These are phyloP conservation scores for Nakataea oryzae DNA, from an alignment of 2,329 filamentous ascomycete genomes.

Conservation along the genomic window DNA sequence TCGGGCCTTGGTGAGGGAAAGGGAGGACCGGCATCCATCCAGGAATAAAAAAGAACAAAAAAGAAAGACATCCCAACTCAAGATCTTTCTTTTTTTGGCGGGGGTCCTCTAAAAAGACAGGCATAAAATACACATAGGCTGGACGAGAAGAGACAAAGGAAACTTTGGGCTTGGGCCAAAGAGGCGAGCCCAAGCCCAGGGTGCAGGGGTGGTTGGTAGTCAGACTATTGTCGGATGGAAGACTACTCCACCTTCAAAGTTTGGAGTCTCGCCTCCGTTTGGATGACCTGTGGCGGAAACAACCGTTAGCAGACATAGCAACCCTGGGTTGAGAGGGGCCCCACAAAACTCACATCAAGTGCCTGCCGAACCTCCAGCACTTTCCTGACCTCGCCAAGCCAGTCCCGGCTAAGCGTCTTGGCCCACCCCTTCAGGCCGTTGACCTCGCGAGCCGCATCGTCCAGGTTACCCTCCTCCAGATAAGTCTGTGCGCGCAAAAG, in stretches of 20 bases:
- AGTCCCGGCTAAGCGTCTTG: conserved; percentile 88
- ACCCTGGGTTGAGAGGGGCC: background rate
- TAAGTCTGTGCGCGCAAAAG: conserved; percentile 80
- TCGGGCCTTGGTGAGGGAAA: background rate
- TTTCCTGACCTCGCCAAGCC: conserved; percentile 82
- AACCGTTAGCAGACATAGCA: background rate
- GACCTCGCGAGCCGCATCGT: conserved; percentile 88
- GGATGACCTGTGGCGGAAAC: conserved; percentile 56
- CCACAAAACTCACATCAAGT: conserved; percentile 63
- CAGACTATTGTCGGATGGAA: background rate
- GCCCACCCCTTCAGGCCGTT: conserved; percentile 90
- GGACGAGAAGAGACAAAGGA: background rate
- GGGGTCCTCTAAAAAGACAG: background rate
- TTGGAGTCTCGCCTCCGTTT: conserved; percentile 80
- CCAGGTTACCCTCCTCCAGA: conserved; percentile 86
- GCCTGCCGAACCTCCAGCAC: conserved; percentile 94
- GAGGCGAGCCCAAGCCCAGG: background rate
- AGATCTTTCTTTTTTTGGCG: background rate
- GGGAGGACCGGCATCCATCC: background rate
- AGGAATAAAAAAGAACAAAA: background rate
- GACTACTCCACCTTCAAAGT: conserved; percentile 73
- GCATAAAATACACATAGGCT: background rate
- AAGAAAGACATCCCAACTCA: background rate
- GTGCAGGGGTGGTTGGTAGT: no score
- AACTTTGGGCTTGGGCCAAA: background rate